These are phyloP conservation scores for Ustilago hordei DNA, from an alignment of 1,284 basidiomycete species.

Conservation along the genomic window DNA sequence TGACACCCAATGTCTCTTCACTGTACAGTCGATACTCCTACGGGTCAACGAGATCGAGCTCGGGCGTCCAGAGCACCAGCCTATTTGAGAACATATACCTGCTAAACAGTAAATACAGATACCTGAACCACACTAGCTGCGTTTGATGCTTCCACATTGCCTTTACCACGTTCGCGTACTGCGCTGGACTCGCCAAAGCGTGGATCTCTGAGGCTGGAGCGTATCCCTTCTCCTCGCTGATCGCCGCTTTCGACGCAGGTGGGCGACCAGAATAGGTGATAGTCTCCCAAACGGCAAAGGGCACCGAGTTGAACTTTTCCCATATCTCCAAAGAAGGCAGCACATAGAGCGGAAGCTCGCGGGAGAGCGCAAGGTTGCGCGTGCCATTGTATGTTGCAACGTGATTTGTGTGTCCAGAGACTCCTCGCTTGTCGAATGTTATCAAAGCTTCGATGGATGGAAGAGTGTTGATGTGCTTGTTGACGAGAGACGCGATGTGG, in stretches of 20 bases:
- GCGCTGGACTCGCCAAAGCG: slow-evolving; percentile 28
- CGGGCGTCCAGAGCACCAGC: slow-evolving; percentile 34
- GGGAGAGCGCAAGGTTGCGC: slow-evolving; percentile 63
- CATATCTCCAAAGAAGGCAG: slow-evolving; percentile 39
- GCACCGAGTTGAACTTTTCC: slow-evolving; percentile 52
- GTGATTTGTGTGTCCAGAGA: slow-evolving; percentile 92
- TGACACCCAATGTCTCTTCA: not conserved
- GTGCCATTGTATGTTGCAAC: slow-evolving; percentile 75
- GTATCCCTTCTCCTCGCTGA: not conserved
- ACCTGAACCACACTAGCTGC: slow-evolving; percentile 68
- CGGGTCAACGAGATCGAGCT: slow-evolving; percentile 13
- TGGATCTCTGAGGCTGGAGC: slow-evolving; percentile 32
- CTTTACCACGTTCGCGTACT: slow-evolving; percentile 41
- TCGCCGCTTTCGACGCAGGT: not conserved
- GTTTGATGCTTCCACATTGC: slow-evolving; percentile 63
- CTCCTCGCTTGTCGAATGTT: slow-evolving; percentile 85
- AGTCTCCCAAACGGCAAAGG: slow-evolving; percentile 42
- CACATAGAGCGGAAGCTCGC: slow-evolving; percentile 36
- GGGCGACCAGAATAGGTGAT: slow-evolving; percentile 26
- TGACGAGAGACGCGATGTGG: slow-evolving; percentile 76
- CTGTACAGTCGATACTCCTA: not conserved
- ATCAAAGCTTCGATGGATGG: slow-evolving; percentile 74
- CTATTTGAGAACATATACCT: slow-evolving; percentile 58
- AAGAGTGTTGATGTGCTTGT: slow-evolving; percentile 73
- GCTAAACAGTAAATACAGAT: slow-evolving; percentile 61